Evolutionary conservation across 1,139 yeast species (phyloP).

Genomic region (Taphrina communis): DNA sequence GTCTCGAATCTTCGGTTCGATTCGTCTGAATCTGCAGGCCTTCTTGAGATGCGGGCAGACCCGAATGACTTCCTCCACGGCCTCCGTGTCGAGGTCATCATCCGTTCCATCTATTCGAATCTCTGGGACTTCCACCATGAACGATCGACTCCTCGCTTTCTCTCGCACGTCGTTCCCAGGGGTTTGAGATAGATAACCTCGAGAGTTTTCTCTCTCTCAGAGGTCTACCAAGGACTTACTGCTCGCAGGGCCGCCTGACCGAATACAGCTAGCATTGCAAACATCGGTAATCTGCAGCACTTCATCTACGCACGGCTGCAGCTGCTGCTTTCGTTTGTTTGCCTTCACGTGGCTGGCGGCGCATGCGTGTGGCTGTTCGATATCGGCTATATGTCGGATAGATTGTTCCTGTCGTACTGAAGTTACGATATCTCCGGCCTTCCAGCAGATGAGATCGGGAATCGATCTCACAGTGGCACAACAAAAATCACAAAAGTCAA

Average conservation of each 20-base stretch:
- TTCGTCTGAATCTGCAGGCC: slow-evolving; percentile 31
- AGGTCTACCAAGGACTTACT: too few species aligned
- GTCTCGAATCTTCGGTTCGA: slow-evolving; percentile 29
- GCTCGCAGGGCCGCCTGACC: too few species aligned
- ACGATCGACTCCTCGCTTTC: not conserved
- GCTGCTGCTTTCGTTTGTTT: not conserved
- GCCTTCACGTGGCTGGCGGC: slow-evolving; percentile 1
- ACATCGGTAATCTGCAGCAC: too few species aligned
- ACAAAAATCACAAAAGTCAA: too few species aligned
- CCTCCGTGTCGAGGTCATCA: not conserved
- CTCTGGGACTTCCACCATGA: slow-evolving; percentile 35
- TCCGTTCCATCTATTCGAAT: slow-evolving; percentile 12
- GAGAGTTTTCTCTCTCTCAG: too few species aligned
- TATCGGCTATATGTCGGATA: slow-evolving; percentile 1
- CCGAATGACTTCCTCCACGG: slow-evolving; percentile 1
- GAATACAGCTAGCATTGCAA: too few species aligned
- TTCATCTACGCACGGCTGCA: too few species aligned
- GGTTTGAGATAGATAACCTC: too few species aligned
- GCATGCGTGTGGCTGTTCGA: not conserved
- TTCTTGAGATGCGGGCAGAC: slow-evolving; percentile 34
- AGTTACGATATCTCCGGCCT: not conserved
- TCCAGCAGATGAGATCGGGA: not conserved
- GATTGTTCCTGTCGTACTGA: not conserved
- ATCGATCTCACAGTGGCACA: too few species aligned
- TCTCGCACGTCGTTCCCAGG: too few species aligned